Base-by-base conservation (phyloP, 1,284 basidiomycete genomes). In the Somion occarium region DNA sequence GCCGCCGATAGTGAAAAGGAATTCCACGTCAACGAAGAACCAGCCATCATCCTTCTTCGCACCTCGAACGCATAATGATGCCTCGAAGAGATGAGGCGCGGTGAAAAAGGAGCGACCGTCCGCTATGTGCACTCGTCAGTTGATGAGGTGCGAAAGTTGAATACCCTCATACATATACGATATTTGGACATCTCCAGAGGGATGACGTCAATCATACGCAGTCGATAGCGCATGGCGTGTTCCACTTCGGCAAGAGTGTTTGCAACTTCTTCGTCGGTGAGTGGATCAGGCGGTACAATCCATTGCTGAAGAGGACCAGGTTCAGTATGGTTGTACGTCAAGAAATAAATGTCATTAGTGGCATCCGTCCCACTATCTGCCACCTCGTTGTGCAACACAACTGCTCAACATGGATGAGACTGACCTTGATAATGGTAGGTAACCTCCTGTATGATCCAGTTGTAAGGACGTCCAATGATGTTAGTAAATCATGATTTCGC, bases 401-500 rank as follows among this genome's bases (percentile, higher is more conserved):
- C n/a, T n/a, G n/a, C n/a, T n/a, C n/a, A 34, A 39, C 15, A 18
- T 38, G 19, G 43, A 22, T 11, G 18, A n/a, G 22, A 64, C 60
- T 53, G 49, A 88, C 88, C 79, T 88, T 88, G 64, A 93, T 88
- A 53, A 74, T 77, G 11, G 82, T 76, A 7, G 93, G 93, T 18
- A 95, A 77, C 41, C 90, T 74, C 44, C 81, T 74, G 61, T 95
- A 95, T 25, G 87, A 83, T 1, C 92, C 92, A 15, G 84, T 85
- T 1, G 88, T 88, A 20, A 95, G 74, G 45, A 95, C 89, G 58
- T 93, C 88, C 46, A 95, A 71, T 18, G 93, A 93, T 1, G 91
- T 93, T 11, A 91, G 73, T n/a, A 95, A 73, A 64, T 96, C 93
- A 57, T 93, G 91, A 64, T 94, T 95, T 50, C 91, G 80, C 20